Conservation (phyloP, 305 asterid species). For the Salvia sclarea region DNA sequence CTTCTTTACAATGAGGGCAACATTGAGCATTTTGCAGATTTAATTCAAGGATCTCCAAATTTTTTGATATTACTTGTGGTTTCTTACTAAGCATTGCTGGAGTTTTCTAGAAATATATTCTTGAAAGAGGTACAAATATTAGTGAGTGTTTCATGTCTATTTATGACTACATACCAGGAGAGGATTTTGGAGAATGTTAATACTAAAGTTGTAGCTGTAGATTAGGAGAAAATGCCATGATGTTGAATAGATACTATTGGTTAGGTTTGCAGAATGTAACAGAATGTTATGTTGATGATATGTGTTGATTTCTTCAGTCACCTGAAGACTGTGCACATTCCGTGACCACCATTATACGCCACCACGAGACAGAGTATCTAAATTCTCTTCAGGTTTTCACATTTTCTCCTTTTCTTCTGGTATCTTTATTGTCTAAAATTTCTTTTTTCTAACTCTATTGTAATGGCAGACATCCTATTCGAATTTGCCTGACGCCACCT, state of each 20-base stretch:
- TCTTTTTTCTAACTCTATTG: constrained; percentile 35
- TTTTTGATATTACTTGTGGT: neutral
- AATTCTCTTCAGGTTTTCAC: constrained; percentile 74
- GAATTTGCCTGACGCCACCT: constrained; percentile 83
- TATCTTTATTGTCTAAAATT: neutral
- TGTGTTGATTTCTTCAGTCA: constrained; percentile 52
- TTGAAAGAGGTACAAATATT: neutral
- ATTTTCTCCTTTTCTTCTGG: constrained; percentile 11
- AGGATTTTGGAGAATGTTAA: constrained; percentile 2
- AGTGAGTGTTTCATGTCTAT: neutral
- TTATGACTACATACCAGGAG: neutral
- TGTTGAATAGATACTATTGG: constrained; percentile 23
- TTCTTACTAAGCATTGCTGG: neutral
- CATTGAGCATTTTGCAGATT: neutral
- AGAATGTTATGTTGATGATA: constrained; percentile 30
- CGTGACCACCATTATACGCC: constrained; percentile 72
- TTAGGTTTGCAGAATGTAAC: constrained; percentile 31
- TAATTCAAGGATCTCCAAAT: neutral
- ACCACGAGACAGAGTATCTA: constrained; percentile 86
- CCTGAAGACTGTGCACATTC: constrained; percentile 83
- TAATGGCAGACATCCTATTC: constrained; percentile 72
- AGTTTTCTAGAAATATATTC: neutral
- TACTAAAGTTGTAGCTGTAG: neutral
- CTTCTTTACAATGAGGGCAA: neutral
- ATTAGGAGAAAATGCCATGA: constrained; percentile 19